phyloP scores from a whole-genome alignment of 345 rosid genomes.

The Eucalyptus pauciflora region DNA sequence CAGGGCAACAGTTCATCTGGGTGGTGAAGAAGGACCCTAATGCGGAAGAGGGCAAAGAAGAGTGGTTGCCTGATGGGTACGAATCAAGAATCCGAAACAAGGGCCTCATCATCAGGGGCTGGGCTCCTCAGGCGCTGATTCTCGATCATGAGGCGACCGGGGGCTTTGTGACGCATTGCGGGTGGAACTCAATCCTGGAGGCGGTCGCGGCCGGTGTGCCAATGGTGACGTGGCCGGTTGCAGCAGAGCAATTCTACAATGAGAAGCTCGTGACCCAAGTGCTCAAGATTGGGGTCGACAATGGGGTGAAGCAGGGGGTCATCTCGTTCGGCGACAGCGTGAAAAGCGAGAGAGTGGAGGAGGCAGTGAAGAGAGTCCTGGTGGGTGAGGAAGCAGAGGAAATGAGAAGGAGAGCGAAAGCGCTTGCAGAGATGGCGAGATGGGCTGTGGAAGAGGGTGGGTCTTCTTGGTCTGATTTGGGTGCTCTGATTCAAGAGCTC shows the following conservation, averaged over 20 bases:
- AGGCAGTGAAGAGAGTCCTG: too few relatives aligned
- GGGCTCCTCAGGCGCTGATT: slow-evolving; percentile 53
- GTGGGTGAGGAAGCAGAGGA: too few relatives aligned
- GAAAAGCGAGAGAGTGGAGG: too few relatives aligned
- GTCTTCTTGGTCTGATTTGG: slow-evolving; percentile 6
- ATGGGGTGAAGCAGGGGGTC: too few relatives aligned
- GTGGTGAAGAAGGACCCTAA: slow-evolving; percentile 7
- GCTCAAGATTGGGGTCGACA: not conserved
- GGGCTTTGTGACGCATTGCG: slow-evolving; percentile 61
- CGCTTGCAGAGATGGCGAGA: too few relatives aligned
- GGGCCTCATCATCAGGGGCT: slow-evolving; percentile 20
- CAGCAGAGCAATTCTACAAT: slow-evolving; percentile 52
- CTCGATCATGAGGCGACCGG: slow-evolving; percentile 48
- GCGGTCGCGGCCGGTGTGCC: slow-evolving; percentile 38
- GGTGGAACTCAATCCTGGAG: slow-evolving; percentile 66
- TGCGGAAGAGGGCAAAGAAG: slow-evolving; percentile 6
- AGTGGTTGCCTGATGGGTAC: slow-evolving; percentile 19
- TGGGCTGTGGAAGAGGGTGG: too few relatives aligned
- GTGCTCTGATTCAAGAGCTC: slow-evolving; percentile 5
- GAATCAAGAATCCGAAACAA: slow-evolving; percentile 10
- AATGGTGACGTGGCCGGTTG: slow-evolving; percentile 54
- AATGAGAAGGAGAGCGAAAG: too few relatives aligned
- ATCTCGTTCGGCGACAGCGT: too few relatives aligned
- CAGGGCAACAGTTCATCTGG: slow-evolving; percentile 32
- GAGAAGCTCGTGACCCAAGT: slow-evolving; percentile 38